Evolutionary conservation across 2,329 filamentous ascomycete species (phyloP).

Genomic region (Fusarium fracticaudum): DNA sequence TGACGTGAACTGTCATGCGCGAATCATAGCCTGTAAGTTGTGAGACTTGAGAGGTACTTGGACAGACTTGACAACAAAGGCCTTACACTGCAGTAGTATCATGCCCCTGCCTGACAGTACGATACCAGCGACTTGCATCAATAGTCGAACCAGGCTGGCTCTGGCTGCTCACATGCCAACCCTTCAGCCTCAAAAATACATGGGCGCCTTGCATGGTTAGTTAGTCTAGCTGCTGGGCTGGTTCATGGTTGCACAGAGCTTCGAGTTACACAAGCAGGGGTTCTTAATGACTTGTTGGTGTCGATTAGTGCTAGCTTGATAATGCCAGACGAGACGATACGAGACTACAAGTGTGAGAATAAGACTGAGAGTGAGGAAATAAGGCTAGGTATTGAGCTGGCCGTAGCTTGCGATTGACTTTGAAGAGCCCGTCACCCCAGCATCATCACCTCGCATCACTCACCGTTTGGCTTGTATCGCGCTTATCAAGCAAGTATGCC

Average conservation of each 20-base stretch:
- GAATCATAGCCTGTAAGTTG: neutral
- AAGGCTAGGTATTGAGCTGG: neutral
- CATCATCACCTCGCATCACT: constrained; percentile 4
- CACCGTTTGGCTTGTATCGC: constrained; percentile 7
- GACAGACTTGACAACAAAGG: neutral
- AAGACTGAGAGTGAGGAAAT: neutral
- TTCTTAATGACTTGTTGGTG: neutral
- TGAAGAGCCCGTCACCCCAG: neutral
- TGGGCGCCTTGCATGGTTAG: constrained; percentile 6
- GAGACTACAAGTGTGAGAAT: neutral
- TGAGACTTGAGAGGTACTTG: constrained; percentile 24
- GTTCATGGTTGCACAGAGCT: neutral
- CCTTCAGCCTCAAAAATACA: constrained; percentile 22
- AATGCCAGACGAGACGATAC: neutral
- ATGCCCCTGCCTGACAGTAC: neutral
- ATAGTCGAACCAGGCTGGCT: constrained; percentile 16
- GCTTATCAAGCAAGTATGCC: neutral
- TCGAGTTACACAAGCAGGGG: constrained; percentile 13
- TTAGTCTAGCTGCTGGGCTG: neutral
- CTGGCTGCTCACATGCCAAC: constrained; percentile 19
- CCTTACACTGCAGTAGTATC: neutral
- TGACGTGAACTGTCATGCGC: constrained; percentile 14
- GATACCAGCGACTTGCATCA: constrained; percentile 28
- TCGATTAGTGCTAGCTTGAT: neutral
- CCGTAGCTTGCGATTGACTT: constrained; percentile 24